Evolutionary conservation across 2,329 filamentous ascomycete genomes (phyloP), one percentile per base, ranked within the genome.

Genomic region (Trichoderma lentiforme): DNA sequence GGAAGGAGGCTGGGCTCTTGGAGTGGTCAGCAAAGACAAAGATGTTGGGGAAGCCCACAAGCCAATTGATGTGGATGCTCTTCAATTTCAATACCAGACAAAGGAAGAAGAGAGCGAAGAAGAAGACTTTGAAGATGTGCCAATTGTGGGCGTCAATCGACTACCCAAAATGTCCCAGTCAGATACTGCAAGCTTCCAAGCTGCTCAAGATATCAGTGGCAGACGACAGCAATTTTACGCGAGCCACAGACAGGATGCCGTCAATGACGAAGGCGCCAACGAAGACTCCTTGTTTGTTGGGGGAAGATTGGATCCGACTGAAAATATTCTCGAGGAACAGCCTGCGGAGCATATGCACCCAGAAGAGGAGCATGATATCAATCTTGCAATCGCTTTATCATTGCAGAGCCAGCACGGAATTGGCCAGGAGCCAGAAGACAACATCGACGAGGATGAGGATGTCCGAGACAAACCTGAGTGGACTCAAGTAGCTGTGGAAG

Each of bases 1-100:
- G 1, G 95, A 98, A 80, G 96, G 96, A 60, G 96, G 96, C 6
- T 99, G 95, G 94, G 95, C 95, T 0, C 84, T 99, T 6, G 96
- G 96, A 67, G 96, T 99, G 30, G 95, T 99, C 26, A 94, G 92
- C 73, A 93, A 91, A 73, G 92, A 93, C 73, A 97, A 93, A 74
- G 89, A 96, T 65, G 87, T 91, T 57, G 94, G 93, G 3, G 88
- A 93, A 74, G 89, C 90, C 32, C 91, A 95, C 74, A 97, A 94
- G 79, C 95, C 96, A 0, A 98, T 99, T 73, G 94, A 98, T 79
- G 89, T 99, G 21, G 96, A 99, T 79, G 88, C 84, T 69, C 86
- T 88, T 76, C 84, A 86, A 71, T 84, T 90, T 36, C 84, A 86
- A 47, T 87, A 89, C 30, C 86, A 88, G 65, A 84, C 86, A 1